Evolutionary conservation across 2,329 filamentous ascomycete species (phyloP), one percentile per base, ranked within the genome.

Genomic region (Aspergillus sp.): DNA sequence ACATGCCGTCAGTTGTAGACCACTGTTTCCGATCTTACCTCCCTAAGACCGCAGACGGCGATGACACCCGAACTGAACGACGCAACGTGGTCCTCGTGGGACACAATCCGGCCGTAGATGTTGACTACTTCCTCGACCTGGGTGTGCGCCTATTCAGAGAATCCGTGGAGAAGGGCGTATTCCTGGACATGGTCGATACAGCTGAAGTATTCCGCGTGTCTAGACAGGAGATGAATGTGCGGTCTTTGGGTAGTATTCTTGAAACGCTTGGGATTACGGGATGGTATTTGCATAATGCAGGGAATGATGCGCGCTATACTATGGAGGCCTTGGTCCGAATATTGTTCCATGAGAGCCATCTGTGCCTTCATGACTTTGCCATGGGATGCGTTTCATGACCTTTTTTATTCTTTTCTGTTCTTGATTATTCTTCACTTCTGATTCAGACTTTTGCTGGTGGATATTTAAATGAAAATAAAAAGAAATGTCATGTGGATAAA

Each of bases 261-360:
- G 60, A 67, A 5, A 76, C 84, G 5, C 72, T 95, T 23, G 79
- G 78, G 2, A 79, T 94, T 7, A 58, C 69, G 0, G 79, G 75
- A 38, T 79, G 74, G 66, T 75, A 86, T 56, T 73, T 91, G n/a
- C 90, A 95, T 67, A 95, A 95, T 60, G 90, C 84, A 0, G 80
- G 90, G 1, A 95, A 95, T 55, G 90, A 95, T 62, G 89, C 90
- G 0, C 78, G 83, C 1, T 93, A 86, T 63, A 91, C 88, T 0
- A 68, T 95, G 53, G 82, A 84, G 52, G 85, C 82, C 6, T 79
- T 93, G 75, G 65, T 95, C 5, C 10, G 17, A 12, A 12, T 9
- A 7, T 15, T 35, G n/a, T 35, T 35, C 13, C 33, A 35, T 35
- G 9, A 30, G 25, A 30, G 25, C 25, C 25, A 30, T 30, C 12